Conservation (phyloP, 768 basidiomycete genomes). For the Artomyces pyxidatus region DNA sequence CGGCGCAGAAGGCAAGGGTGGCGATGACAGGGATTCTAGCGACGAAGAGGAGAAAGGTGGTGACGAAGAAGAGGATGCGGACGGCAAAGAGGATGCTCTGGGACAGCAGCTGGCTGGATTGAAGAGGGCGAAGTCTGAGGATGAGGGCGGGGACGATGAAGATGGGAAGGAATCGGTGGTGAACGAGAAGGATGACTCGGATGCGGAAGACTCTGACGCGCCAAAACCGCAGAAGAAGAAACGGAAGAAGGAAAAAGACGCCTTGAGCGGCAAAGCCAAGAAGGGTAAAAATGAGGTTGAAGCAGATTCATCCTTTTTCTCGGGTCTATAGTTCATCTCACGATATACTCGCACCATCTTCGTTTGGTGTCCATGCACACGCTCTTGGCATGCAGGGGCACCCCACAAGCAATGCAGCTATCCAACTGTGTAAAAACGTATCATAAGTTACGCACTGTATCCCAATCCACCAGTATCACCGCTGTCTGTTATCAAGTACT, state of each 20-base stretch:
- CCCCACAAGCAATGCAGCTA: too few relatives aligned
- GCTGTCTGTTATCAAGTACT: not conserved
- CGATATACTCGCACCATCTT: too few relatives aligned
- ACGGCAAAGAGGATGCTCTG: slow-evolving; percentile 19
- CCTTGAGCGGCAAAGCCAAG: slow-evolving; percentile 35
- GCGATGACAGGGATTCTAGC: slow-evolving; percentile 26
- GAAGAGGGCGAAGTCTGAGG: slow-evolving; percentile 13
- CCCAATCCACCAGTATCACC: too few relatives aligned
- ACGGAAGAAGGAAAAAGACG: slow-evolving; percentile 45
- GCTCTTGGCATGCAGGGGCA: too few relatives aligned
- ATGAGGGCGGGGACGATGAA: slow-evolving; percentile 14
- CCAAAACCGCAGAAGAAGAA: slow-evolving; percentile 43
- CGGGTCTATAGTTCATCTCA: slow-evolving; percentile 36
- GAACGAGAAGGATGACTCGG: slow-evolving; percentile 14
- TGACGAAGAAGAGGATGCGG: slow-evolving; percentile 14
- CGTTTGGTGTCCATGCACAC: too few relatives aligned
- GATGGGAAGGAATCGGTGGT: slow-evolving; percentile 10
- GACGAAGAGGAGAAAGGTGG: slow-evolving; percentile 19
- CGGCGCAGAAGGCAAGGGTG: slow-evolving; percentile 25
- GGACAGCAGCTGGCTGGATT: not conserved
- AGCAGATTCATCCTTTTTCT: slow-evolving; percentile 57
- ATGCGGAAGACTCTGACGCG: slow-evolving; percentile 20
- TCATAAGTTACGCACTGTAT: too few relatives aligned
- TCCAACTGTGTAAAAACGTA: too few relatives aligned
- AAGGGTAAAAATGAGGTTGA: slow-evolving; percentile 55